Evolutionary conservation across 2,329 filamentous ascomycete genomes (phyloP).

Genomic region (Penicillium sp.): DNA sequence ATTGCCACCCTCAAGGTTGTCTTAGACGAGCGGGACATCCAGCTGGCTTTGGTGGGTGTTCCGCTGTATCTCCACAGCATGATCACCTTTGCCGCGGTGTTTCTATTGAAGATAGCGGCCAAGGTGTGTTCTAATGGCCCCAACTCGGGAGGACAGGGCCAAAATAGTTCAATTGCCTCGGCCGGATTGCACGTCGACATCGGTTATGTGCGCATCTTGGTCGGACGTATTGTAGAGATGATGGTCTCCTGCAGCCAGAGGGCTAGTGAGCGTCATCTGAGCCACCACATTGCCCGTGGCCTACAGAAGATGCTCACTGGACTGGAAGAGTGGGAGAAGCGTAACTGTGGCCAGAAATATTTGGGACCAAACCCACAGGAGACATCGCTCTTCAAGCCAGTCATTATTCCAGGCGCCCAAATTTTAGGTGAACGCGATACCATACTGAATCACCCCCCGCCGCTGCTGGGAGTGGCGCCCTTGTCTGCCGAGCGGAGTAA

Average conservation of each 20-base stretch:
- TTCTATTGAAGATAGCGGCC: slow-evolving; percentile 47
- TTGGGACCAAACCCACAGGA: slow-evolving; percentile 26
- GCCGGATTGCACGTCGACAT: slow-evolving; percentile 37
- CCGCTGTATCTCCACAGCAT: slow-evolving; percentile 50
- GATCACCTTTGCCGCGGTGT: slow-evolving; percentile 50
- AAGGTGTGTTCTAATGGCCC: slow-evolving; percentile 36
- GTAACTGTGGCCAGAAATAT: slow-evolving; percentile 26
- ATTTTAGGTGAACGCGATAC: slow-evolving; percentile 38
- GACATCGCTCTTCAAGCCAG: slow-evolving; percentile 36
- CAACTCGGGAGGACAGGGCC: slow-evolving; percentile 33
- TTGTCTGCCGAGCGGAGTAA: slow-evolving; percentile 41
- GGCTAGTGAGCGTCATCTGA: slow-evolving; percentile 42
- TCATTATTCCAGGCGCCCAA: slow-evolving; percentile 38
- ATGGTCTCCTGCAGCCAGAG: slow-evolving; percentile 41
- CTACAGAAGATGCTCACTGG: slow-evolving; percentile 42
- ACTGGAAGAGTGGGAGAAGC: slow-evolving; percentile 42
- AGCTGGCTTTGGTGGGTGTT: slow-evolving; percentile 44
- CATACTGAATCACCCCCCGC: slow-evolving; percentile 37
- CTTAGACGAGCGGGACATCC: slow-evolving; percentile 46
- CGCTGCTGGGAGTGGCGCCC: slow-evolving; percentile 38
- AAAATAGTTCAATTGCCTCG: slow-evolving; percentile 41
- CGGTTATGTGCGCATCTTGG: slow-evolving; percentile 35
- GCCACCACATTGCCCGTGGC: slow-evolving; percentile 41
- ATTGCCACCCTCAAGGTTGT: slow-evolving; percentile 45
- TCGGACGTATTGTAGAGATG: slow-evolving; percentile 36